phyloP scores from a whole-genome alignment of 805 yeast species.

The Spathaspora girioi region DNA sequence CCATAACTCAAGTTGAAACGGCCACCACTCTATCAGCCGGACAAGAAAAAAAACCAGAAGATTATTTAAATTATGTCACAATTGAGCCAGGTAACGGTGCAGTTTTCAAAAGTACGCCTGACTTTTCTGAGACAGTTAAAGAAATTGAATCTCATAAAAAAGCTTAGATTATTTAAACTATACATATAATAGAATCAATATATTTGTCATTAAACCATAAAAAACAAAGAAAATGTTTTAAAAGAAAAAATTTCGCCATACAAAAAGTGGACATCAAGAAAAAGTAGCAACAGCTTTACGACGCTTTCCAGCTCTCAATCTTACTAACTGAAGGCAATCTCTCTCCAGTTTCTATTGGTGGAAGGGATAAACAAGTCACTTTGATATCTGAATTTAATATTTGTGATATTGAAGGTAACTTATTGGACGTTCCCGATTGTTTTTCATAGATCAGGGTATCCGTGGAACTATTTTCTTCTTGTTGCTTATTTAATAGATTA shows the following conservation, averaged over 20 bases:
- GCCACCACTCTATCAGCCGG: background rate
- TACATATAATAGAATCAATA: background rate
- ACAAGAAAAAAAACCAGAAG: constrained; percentile 31
- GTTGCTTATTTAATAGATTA: background rate
- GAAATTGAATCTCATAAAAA: constrained; percentile 1
- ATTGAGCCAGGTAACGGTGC: constrained; percentile 40
- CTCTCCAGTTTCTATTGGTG: constrained; percentile 3
- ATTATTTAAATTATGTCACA: constrained; percentile 46
- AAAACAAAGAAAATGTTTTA: background rate
- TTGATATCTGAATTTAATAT: constrained; percentile 3
- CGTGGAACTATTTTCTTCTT: background rate
- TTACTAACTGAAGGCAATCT: constrained; percentile 6
- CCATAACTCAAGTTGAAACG: background rate
- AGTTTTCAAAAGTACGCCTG: constrained; percentile 8
- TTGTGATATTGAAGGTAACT: constrained; percentile 7
- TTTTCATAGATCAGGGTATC: background rate
- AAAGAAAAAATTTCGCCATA: background rate
- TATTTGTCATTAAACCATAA: background rate
- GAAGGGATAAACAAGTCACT: constrained; percentile 2
- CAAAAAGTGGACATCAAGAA: background rate
- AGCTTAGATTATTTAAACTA: background rate
- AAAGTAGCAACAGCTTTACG: background rate
- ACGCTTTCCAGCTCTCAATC: constrained; percentile 4
- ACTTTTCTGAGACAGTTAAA: constrained; percentile 5
- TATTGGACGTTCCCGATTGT: background rate